Evolutionary conservation across 2,329 filamentous ascomycete species (phyloP).

Genomic region (Ophiocordyceps camponoti-floridani): DNA sequence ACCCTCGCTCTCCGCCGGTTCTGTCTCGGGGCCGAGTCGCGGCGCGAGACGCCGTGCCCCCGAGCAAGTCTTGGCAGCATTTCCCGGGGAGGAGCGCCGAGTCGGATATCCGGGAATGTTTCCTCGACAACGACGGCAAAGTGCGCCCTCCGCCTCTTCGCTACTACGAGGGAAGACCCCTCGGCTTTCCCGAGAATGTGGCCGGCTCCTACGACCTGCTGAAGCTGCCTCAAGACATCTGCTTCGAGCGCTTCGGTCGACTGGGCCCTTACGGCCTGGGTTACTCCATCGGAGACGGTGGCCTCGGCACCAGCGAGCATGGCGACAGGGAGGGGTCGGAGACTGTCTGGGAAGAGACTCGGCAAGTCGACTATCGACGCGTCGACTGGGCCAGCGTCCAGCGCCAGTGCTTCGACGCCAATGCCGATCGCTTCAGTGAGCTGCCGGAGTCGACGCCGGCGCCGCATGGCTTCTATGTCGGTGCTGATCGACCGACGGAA

Average conservation of each 20-base stretch:
- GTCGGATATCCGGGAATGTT: conserved; percentile 51
- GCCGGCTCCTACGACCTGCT: conserved; percentile 77
- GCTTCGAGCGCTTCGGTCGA: conserved; percentile 81
- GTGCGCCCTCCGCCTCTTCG: conserved; percentile 51
- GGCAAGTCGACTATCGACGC: conserved; percentile 58
- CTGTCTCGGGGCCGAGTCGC: background rate
- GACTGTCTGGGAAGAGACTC: conserved; percentile 52
- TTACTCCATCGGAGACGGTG: conserved; percentile 62
- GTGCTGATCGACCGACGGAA: background rate
- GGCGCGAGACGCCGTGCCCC: conserved; percentile 7
- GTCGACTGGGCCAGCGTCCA: conserved; percentile 70
- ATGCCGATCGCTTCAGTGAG: conserved; percentile 48
- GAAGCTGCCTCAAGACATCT: conserved; percentile 66
- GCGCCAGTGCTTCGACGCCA: conserved; percentile 52
- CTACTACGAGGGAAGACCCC: conserved; percentile 60
- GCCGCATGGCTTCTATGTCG: conserved; percentile 33
- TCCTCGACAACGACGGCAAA: conserved; percentile 49
- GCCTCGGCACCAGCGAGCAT: conserved; percentile 69
- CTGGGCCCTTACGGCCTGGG: conserved; percentile 81
- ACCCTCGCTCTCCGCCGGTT: conserved; percentile 2
- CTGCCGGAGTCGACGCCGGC: conserved; percentile 19
- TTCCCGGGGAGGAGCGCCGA: conserved; percentile 23
- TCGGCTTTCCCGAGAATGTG: conserved; percentile 68
- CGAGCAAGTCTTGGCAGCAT: conserved; percentile 17
- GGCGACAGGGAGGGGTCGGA: conserved; percentile 71